These are phyloP conservation scores for Penicillium sp. DNA, from an alignment of 2,329 filamentous ascomycete genomes.

Conservation along the genomic window DNA sequence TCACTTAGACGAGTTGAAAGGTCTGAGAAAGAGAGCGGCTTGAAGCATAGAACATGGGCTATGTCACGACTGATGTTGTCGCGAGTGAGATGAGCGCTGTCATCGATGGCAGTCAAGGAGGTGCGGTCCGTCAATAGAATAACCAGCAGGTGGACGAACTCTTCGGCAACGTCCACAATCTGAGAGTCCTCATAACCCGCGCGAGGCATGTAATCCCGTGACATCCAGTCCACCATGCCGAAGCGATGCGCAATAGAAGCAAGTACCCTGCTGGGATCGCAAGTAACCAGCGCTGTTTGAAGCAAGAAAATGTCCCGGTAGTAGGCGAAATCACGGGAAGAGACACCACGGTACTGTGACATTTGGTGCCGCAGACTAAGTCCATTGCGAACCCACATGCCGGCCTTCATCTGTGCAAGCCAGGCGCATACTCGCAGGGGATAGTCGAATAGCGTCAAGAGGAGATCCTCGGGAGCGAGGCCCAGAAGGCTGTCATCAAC, in stretches of 20 bases:
- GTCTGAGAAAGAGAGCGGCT: conserved; percentile 90
- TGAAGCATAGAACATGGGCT: conserved; percentile 90
- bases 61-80: conserved; percentile 81
- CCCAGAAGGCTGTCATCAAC: conserved; percentile 52
- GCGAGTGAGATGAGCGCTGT: conserved; percentile 49
- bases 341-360: conserved; percentile 83
- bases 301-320: conserved; percentile 92
- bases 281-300: conserved; percentile 83
- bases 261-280: conserved; percentile 73
- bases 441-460: conserved; percentile 86
- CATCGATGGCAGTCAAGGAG: conserved; percentile 51
- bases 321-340: conserved; percentile 84
- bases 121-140: conserved; percentile 84
- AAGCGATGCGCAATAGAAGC: conserved; percentile 89
- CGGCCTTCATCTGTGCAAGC: conserved; percentile 96
- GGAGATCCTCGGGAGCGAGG: conserved; percentile 63
- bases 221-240: conserved; percentile 80
- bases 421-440: conserved; percentile 90
- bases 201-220: conserved; percentile 68
- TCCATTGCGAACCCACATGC: conserved; percentile 97
- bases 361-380: conserved; percentile 94
- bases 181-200: conserved; percentile 78
- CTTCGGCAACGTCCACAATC: conserved; percentile 87
- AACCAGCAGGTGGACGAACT: conserved; percentile 90
- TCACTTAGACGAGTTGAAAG: conserved; percentile 81